Percentiles rank a stretch among this genome's conserved stretches.
Evolutionary conservation across 169 alveolate species (phyloP).

Genomic region (Plasmodium coatneyi): DNA sequence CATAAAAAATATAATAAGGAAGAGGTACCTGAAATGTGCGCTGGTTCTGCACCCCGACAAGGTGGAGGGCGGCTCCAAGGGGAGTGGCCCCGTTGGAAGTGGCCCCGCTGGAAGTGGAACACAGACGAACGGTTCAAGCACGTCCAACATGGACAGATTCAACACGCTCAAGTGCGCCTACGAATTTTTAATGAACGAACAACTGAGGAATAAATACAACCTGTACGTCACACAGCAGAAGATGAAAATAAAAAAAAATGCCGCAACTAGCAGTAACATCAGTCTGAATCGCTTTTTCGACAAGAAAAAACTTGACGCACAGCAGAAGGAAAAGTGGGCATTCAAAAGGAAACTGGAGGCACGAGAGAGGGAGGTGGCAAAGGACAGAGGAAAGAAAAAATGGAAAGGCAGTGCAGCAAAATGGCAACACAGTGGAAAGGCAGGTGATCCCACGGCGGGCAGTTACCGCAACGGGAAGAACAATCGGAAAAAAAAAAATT

Average conservation of each 20-base stretch:
- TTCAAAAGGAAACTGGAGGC: slow-evolving; percentile 42
- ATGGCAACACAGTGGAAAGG: neutral
- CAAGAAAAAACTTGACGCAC: slow-evolving; percentile 14
- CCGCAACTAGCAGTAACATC: neutral
- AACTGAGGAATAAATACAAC: slow-evolving; percentile 41
- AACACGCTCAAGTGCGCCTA: slow-evolving; percentile 48
- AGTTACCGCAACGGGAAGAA: neutral
- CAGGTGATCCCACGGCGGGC: neutral
- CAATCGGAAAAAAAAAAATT: neutral
- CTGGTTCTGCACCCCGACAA: slow-evolving; percentile 62
- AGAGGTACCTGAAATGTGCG: slow-evolving; percentile 46
- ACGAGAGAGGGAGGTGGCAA: slow-evolving; percentile 1
- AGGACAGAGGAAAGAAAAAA: neutral
- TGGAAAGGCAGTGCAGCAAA: neutral
- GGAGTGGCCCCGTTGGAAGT: neutral
- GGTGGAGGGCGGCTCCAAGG: neutral
- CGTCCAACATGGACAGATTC: neutral
- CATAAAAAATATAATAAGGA: slow-evolving; percentile 39
- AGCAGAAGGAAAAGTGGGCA: neutral
- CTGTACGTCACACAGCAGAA: slow-evolving; percentile 1
- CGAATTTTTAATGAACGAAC: slow-evolving; percentile 53
- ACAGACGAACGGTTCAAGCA: neutral
- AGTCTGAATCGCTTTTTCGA: slow-evolving; percentile 38
- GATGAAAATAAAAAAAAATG: slow-evolving; percentile 6
- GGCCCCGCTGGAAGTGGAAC: neutral